Evolutionary conservation across 768 basidiomycete genomes (phyloP).

Genomic region (Amanita inopinata): DNA sequence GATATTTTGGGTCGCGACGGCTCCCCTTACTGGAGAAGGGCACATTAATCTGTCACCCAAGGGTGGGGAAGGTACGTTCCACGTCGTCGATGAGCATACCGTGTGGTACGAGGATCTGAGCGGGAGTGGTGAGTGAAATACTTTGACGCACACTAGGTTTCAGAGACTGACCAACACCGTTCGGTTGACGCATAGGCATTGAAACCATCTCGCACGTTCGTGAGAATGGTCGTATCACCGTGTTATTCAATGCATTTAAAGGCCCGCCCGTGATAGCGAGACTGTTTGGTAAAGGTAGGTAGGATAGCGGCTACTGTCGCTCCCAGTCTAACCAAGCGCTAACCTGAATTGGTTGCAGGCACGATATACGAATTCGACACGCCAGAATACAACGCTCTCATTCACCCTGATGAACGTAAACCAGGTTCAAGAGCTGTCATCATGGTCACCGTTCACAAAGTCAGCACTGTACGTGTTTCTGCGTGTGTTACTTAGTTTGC

Average conservation of each 20-base stretch:
- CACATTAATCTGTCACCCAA: constrained; percentile 67
- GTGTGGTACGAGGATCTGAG: constrained; percentile 74
- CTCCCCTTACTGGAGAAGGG: constrained; percentile 45
- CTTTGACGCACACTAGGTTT: neutral
- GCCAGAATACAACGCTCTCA: constrained; percentile 44
- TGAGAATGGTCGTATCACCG: constrained; percentile 51
- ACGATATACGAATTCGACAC: constrained; percentile 54
- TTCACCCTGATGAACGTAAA: constrained; percentile 35
- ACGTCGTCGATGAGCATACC: constrained; percentile 37
- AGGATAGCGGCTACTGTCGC: neutral
- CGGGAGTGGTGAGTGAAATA: constrained; percentile 43
- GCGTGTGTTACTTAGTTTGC: neutral
- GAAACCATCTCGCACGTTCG: constrained; percentile 41
- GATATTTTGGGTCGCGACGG: constrained; percentile 65
- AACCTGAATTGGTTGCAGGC: constrained; percentile 25
- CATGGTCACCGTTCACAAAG: constrained; percentile 50
- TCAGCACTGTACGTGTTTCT: constrained; percentile 29
- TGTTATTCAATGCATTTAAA: constrained; percentile 55
- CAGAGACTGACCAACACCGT: neutral
- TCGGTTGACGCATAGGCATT: constrained; percentile 19
- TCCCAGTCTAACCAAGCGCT: neutral
- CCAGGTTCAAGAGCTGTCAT: constrained; percentile 54
- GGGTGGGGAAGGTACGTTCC: constrained; percentile 50
- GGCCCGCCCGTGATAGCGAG: constrained; percentile 49
- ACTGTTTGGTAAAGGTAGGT: constrained; percentile 50